Evolutionary conservation across 495 filamentous ascomycete species (phyloP).

Genomic region (Niebla homalea): DNA sequence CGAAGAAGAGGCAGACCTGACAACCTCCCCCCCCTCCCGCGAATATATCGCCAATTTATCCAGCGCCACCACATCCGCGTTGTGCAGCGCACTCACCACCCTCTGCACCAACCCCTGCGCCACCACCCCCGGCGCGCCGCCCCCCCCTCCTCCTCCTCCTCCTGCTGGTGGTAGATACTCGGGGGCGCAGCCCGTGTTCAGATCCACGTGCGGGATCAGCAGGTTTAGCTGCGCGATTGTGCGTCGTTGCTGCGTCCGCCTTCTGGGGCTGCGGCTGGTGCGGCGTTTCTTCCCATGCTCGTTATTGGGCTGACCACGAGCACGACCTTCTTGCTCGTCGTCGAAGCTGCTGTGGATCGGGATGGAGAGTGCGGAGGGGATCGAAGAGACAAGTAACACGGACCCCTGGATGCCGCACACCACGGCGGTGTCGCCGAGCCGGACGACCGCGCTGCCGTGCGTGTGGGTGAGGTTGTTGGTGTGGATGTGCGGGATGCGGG

Average conservation of each 20-base stretch:
- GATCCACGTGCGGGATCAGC: conserved; percentile 83
- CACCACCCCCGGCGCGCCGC: conserved; percentile 61
- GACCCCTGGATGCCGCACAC: conserved; percentile 86
- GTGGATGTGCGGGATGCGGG: conserved; percentile 58
- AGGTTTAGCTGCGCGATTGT: conserved; percentile 50
- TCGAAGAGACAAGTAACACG: conserved; percentile 56
- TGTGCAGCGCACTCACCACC: conserved; percentile 60
- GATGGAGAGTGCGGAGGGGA: conserved; percentile 46
- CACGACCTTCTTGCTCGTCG: conserved; percentile 10
- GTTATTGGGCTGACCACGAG: conserved; percentile 4
- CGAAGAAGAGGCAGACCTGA: too few relatives aligned
- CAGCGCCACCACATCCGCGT: conserved; percentile 44
- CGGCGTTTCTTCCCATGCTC: conserved; percentile 13
- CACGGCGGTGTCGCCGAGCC: conserved; percentile 76
- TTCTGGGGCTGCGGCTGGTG: conserved; percentile 17
- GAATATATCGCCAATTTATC: conserved; percentile 57
- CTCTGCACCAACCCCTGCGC: conserved; percentile 75
- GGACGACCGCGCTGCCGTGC: conserved; percentile 76
- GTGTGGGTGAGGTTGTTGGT: conserved; percentile 72
- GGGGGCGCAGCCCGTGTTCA: conserved; percentile 78
- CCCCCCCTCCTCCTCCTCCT: too few relatives aligned
- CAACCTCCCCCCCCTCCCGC: too few relatives aligned
- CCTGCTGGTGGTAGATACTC: conserved; percentile 70
- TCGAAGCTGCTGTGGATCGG: conserved; percentile 19
- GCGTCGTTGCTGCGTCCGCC: conserved; percentile 26